A percentile compares a stretch with the other conserved stretches of the same genome.
phyloP scores from a whole-genome alignment of 106 monocot genomes.

The Apostasia ramifera region DNA sequence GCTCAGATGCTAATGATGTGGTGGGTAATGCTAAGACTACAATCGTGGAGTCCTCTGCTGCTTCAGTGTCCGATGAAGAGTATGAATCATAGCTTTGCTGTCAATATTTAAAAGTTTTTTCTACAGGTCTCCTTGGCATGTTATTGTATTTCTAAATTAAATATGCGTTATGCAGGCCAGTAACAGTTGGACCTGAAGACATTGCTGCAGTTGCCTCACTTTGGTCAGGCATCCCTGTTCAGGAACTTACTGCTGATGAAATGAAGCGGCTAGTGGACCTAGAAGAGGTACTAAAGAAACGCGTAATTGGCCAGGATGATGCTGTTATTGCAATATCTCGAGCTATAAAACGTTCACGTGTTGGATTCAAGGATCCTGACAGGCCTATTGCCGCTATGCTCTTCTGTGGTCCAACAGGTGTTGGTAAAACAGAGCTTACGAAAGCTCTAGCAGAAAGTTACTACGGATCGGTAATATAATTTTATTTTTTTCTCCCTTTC shows the following conservation, averaged over 20 bases:
- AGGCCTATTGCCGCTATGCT: constrained; percentile 72
- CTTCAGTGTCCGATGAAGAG: constrained; percentile 34
- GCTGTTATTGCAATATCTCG: constrained; percentile 65
- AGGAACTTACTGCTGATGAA: constrained; percentile 83
- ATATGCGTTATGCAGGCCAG: constrained; percentile 26
- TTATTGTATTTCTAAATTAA: neutral
- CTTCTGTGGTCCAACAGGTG: constrained; percentile 81
- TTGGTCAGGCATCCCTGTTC: constrained; percentile 93
- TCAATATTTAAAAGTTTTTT: no score
- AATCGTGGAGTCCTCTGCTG: constrained; percentile 9
- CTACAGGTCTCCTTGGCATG: no score
- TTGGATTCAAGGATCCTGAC: constrained; percentile 64
- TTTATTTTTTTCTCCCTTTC: no score
- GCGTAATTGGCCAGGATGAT: constrained; percentile 77
- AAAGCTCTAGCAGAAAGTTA: constrained; percentile 67
- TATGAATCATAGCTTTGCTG: constrained; percentile 17
- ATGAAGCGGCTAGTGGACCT: constrained; percentile 57
- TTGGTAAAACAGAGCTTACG: constrained; percentile 85
- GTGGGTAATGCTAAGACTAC: constrained; percentile 1
- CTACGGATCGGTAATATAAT: constrained; percentile 53
- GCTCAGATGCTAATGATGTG: constrained; percentile 12
- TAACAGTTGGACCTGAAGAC: constrained; percentile 74
- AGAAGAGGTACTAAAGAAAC: constrained; percentile 65
- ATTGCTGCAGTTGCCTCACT: constrained; percentile 79
- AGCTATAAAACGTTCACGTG: constrained; percentile 65